phyloP scores from a whole-genome alignment of 257 asterid genomes.

The Gentiana dahurica region DNA sequence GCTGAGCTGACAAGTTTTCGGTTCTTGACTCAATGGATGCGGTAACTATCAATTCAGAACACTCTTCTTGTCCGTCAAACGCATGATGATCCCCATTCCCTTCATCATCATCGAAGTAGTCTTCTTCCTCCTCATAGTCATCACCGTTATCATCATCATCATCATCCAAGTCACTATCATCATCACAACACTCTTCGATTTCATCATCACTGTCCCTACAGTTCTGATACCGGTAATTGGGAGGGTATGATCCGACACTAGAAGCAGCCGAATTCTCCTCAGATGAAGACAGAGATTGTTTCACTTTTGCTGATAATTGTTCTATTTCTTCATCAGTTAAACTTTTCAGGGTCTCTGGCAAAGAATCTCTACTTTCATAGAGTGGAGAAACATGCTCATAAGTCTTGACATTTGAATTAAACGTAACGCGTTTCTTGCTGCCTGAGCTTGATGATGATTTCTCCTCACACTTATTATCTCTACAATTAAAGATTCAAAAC shows the following conservation, averaged over 20 bases:
- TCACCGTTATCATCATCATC: constrained; percentile 32
- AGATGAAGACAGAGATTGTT: constrained; percentile 23
- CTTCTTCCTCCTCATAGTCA: constrained; percentile 28
- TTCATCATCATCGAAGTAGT: constrained; percentile 25
- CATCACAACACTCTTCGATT: constrained; percentile 49
- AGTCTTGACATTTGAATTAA: constrained; percentile 60
- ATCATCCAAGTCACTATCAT: constrained; percentile 45
- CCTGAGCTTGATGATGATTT: constrained; percentile 26
- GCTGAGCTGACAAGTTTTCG: constrained; percentile 18
- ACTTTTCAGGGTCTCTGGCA: constrained; percentile 23
- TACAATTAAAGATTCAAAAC: constrained; percentile 17
- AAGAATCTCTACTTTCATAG: constrained; percentile 49
- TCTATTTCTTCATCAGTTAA: constrained; percentile 22
- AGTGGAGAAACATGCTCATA: constrained; percentile 48
- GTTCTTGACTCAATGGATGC: constrained; percentile 46
- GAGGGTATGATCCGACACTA: constrained; percentile 67
- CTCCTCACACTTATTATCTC: constrained; percentile 40
- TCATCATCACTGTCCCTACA: constrained; percentile 82
- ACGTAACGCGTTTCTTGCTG: constrained; percentile 66
- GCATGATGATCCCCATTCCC: constrained; percentile 14
- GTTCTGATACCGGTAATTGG: constrained; percentile 84
- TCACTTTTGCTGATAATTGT: constrained; percentile 7
- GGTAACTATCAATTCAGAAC: constrained; percentile 44
- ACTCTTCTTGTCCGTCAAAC: constrained; percentile 28
- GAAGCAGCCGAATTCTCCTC: constrained; percentile 51